These are phyloP conservation scores for Peribolospora kevripleyi DNA, from an alignment of 768 basidiomycete species.

Conservation along the genomic window DNA sequence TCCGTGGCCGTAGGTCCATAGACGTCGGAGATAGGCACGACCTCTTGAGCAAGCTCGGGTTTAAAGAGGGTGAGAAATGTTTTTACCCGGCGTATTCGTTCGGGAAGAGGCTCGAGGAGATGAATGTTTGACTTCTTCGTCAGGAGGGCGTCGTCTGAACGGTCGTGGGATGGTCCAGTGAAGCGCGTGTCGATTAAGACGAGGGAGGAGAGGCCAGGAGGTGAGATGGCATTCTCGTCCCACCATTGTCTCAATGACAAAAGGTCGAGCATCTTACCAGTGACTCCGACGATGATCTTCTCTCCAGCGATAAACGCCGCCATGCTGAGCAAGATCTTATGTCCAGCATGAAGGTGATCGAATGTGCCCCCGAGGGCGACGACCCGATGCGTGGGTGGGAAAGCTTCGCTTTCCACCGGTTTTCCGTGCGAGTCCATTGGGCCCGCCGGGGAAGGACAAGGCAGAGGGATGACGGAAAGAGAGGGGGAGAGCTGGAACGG, in stretches of 20 bases:
- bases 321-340: conserved; percentile 89
- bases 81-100: conserved; percentile 35
- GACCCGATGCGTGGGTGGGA: conserved; percentile 28
- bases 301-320: conserved; percentile 50
- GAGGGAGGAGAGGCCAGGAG: not conserved
- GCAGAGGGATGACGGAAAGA: too few species aligned
- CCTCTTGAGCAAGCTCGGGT: conserved; percentile 37
- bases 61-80: conserved; percentile 47
- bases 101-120: conserved; percentile 36
- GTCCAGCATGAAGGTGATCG: conserved; percentile 90
- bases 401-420: too few species aligned
- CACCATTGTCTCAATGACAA: not conserved
- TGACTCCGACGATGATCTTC: conserved; percentile 75
- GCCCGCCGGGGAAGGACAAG: too few species aligned
- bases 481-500: too few species aligned
- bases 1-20: conserved; percentile 80
- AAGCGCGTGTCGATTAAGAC: not conserved
- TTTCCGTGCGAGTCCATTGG: too few species aligned
- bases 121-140: conserved; percentile 44
- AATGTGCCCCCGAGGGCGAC: conserved; percentile 87
- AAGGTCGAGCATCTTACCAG: conserved; percentile 27
- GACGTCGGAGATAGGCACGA: conserved; percentile 55
- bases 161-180: not conserved
- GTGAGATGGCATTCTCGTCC: not conserved
- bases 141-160: conserved; percentile 42